A percentile compares a stretch with the other conserved stretches of the same genome.
Evolutionary conservation across 179 eudicot genomes (phyloP).

Genomic region (Carnegiea gigantea): DNA sequence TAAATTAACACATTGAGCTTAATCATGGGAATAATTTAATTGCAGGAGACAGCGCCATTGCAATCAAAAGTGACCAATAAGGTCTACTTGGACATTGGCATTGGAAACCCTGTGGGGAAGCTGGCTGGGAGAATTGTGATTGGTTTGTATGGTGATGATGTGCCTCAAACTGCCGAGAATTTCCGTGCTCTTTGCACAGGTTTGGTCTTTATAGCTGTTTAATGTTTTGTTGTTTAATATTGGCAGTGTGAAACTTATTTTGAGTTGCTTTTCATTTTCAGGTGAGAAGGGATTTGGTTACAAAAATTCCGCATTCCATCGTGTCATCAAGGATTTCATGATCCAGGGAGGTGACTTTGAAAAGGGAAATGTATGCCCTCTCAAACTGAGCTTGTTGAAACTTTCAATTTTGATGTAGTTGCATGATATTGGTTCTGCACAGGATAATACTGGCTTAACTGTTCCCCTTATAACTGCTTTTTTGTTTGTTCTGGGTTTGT

Average conservation of each 20-base stretch:
- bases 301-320: slow-evolving; percentile 86
- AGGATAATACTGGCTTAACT: too few relatives aligned
- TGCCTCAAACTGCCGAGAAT: slow-evolving; percentile 86
- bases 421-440: background rate
- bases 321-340: slow-evolving; percentile 92
- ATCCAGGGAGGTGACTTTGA: slow-evolving; percentile 98
- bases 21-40: background rate
- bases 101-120: slow-evolving; percentile 89
- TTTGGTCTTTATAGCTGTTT: slow-evolving; percentile 12
- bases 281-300: slow-evolving; percentile 96
- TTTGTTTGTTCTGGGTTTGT: background rate
- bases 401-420: slow-evolving; percentile 1
- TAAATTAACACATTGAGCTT: too few relatives aligned
- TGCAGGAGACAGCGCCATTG: slow-evolving; percentile 48
- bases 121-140: slow-evolving; percentile 85
- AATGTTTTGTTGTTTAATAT: slow-evolving; percentile 8
- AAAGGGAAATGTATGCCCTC: slow-evolving; percentile 79
- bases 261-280: slow-evolving; percentile 26
- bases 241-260: background rate
- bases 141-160: slow-evolving; percentile 90
- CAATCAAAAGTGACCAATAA: slow-evolving; percentile 83
- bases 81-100: slow-evolving; percentile 80
- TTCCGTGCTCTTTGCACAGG: slow-evolving; percentile 99
- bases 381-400: slow-evolving; percentile 1
- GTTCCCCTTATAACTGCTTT: too few relatives aligned